A percentile compares a stretch with the other conserved stretches of the same genome.
Conservation (phyloP, 78 protist species). For the Bodo saltans region DNA sequence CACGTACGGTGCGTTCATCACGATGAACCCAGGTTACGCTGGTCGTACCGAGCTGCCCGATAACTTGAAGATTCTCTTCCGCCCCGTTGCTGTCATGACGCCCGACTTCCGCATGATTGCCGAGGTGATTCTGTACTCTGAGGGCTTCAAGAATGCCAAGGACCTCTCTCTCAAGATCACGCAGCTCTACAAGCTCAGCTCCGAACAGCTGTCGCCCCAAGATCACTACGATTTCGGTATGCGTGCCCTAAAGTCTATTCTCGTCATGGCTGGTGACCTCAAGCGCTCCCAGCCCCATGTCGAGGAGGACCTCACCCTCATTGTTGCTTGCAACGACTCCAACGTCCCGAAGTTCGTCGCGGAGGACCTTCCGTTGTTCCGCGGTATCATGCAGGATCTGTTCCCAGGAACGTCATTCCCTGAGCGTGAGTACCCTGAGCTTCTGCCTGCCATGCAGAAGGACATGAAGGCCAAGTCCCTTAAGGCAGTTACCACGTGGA, state of each 20-base stretch:
- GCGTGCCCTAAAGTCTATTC: constrained; percentile 66
- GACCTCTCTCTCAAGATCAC: constrained; percentile 60
- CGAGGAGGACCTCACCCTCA: constrained; percentile 65
- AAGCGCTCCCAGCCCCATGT: constrained; percentile 57
- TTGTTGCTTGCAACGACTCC: constrained; percentile 72
- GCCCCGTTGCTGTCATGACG: constrained; percentile 75
- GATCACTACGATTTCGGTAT: constrained; percentile 86
- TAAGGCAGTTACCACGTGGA: constrained; percentile 7
- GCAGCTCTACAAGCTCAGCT: constrained; percentile 63
- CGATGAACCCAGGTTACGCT: constrained; percentile 92
- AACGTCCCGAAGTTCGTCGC: constrained; percentile 81
- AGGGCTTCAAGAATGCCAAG: constrained; percentile 68
- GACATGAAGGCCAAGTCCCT: not conserved
- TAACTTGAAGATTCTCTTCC: constrained; percentile 79
- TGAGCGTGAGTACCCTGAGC: constrained; percentile 50
- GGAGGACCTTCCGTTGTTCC: constrained; percentile 74
- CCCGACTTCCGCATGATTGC: constrained; percentile 75
- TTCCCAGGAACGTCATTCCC: constrained; percentile 75
- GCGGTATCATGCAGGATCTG: constrained; percentile 68
- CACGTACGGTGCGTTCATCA: constrained; percentile 75
- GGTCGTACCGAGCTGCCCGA: constrained; percentile 90
- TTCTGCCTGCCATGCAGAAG: constrained; percentile 38
- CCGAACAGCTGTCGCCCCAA: constrained; percentile 71
- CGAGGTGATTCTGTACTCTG: constrained; percentile 67
- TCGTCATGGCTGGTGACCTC: constrained; percentile 65